Evolutionary conservation across 2,329 filamentous ascomycete genomes (phyloP), one percentile per base, ranked within the genome.

Genomic region (Paradendryphiella salina): DNA sequence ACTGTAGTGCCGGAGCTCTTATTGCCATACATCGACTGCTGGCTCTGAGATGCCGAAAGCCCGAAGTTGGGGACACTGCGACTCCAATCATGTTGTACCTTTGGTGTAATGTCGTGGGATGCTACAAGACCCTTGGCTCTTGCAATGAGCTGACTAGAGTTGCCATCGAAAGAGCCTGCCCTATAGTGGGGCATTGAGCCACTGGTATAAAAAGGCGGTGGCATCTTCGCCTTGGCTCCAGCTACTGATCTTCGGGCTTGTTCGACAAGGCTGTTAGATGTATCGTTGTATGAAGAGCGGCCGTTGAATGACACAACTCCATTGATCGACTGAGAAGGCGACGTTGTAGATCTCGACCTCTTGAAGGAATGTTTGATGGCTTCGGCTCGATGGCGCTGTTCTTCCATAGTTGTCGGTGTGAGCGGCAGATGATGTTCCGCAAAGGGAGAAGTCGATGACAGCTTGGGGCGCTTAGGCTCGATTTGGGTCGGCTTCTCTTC

Each of bases 61-160:
- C 52, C 52, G 1, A 67, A 52, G 17, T 63, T 61, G 14, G 65
- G 64, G 2, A 65, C 64, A 44, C 66, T 69, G 6, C 63, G 60
- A 26, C 66, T 61, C 37, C 57, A 69, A 7, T 66, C 61, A 26
- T 64, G 63, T 7, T 61, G 52, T 6, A 56, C 34, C 8, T 47
- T 54, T 18, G 54, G 50, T 3, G 46, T 3, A 37, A 52, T 33
- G 54, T 43, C 14, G 26, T 48, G 3, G 6, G 40, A 46, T 17
- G 56, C 34, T 5, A 62, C 32, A 1, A 63, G 31, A 5, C 55
- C 52, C 3, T 55, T 59, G 14, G 61, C 63, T 9, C 59, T 50
- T 20, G 57, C 47, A 20, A 68, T 64, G 7, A 67, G 44, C 2
- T 39, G 48, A 40, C 59, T 63, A 0, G 55, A 29, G 4, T 44